phyloP scores from a whole-genome alignment of 805 yeast species.

The Citeromyces matritensis region DNA sequence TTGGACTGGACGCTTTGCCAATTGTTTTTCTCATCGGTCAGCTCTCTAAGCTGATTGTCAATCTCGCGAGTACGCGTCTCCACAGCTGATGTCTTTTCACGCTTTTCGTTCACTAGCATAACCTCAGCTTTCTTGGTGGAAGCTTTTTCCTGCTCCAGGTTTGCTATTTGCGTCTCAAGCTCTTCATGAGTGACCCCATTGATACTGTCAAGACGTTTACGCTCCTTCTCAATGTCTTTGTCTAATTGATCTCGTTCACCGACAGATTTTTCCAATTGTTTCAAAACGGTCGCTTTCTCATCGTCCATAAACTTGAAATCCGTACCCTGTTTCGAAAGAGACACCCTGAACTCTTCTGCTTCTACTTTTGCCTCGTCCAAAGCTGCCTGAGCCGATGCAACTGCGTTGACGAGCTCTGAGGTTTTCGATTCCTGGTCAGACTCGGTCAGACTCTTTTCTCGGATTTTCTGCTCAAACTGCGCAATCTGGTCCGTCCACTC shows the following conservation, averaged over 20 bases:
- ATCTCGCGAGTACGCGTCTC: no score
- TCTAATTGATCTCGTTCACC: no score
- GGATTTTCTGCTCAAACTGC: conserved; percentile 5
- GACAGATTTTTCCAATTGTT: background rate
- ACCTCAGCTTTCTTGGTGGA: no score
- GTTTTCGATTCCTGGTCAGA: conserved; percentile 4
- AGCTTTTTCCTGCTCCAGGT: no score
- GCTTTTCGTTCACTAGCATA: no score
- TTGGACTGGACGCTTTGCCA: background rate
- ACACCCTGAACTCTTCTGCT: no score
- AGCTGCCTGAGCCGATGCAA: no score
- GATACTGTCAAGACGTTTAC: background rate
- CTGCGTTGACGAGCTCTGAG: conserved; percentile 3
- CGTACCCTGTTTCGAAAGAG: background rate
- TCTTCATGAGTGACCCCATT: conserved; percentile 1
- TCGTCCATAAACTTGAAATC: background rate
- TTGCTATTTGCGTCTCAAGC: background rate
- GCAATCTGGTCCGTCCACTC: conserved; percentile 9
- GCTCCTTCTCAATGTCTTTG: background rate
- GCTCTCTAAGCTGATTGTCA: no score
- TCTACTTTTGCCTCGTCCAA: no score
- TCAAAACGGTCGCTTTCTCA: background rate
- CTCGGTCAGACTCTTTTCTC: conserved; percentile 3
- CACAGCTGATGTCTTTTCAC: no score
- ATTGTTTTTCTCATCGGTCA: no score